Conservation (phyloP, 192 early-diverging fungal species). For the Gaertneriomyces semiglobifer region DNA sequence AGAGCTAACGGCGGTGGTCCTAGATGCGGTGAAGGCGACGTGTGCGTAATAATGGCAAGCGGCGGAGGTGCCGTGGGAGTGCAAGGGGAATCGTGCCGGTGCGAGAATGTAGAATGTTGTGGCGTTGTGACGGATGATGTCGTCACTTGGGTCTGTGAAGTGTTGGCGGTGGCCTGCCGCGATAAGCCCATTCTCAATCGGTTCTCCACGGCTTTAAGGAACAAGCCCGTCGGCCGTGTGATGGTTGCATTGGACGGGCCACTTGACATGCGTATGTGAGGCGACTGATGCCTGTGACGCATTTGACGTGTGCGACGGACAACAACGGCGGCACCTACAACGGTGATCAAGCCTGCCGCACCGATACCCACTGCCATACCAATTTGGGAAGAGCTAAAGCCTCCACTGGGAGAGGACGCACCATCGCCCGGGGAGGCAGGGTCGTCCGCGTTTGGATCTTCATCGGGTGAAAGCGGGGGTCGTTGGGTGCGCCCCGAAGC, state of each 20-base stretch:
- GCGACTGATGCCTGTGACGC: background rate
- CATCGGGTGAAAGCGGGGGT: background rate
- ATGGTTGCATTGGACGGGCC: no score
- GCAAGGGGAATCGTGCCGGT: background rate
- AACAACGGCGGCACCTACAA: conserved; percentile 8
- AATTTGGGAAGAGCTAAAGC: background rate
- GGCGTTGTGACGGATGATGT: background rate
- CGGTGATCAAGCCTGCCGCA: background rate
- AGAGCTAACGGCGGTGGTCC: background rate
- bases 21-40: background rate
- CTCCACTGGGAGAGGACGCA: no score
- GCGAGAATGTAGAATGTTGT: background rate
- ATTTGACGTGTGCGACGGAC: conserved; percentile 3
- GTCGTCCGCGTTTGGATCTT: background rate
- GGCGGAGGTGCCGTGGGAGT: background rate
- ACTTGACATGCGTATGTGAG: no score
- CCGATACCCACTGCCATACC: background rate
- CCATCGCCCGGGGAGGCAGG: background rate
- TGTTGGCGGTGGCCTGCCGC: background rate
- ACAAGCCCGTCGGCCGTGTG: background rate
- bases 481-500: background rate
- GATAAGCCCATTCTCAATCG: background rate
- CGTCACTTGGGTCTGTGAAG: background rate
- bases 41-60: background rate
- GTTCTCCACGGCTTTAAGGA: background rate